Conservation (phyloP, 495 filamentous ascomycete genomes). For the Xylaria acuta region DNA sequence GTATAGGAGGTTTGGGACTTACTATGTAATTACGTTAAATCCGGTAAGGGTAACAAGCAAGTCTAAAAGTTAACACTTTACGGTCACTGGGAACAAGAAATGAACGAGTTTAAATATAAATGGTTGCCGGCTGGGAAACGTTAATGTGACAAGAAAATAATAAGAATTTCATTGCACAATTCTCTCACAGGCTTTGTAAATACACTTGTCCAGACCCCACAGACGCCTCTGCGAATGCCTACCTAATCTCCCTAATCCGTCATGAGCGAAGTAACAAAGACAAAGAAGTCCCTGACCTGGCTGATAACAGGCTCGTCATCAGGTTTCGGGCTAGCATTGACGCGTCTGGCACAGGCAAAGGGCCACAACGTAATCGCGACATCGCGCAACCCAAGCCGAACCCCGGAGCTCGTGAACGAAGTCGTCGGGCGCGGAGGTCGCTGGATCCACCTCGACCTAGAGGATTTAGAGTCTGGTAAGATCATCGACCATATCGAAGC, state of each 20-base stretch:
- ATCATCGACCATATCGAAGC: slow-evolving; percentile 46
- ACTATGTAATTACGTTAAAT: slow-evolving; percentile 4
- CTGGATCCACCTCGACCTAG: slow-evolving; percentile 49
- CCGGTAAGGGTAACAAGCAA: background rate
- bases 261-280: background rate
- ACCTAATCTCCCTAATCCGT: background rate
- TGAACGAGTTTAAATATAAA: background rate
- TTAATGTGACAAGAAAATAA: background rate
- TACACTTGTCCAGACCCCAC: background rate
- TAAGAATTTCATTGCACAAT: background rate
- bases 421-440: slow-evolving; percentile 43
- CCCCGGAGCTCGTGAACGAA: slow-evolving; percentile 49
- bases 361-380: slow-evolving; percentile 65
- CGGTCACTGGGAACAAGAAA: background rate
- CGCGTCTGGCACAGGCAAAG: slow-evolving; percentile 48
- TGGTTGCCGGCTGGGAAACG: too few relatives aligned
- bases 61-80: background rate
- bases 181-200: background rate
- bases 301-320: slow-evolving; percentile 56
- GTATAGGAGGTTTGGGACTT: background rate
- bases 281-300: slow-evolving; percentile 37
- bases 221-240: background rate
- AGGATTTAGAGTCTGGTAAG: slow-evolving; percentile 50
- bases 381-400: slow-evolving; percentile 48
- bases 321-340: slow-evolving; percentile 51